Evolutionary conservation across 202 grass and related monocot genomes (phyloP).

Genomic region (Schoenoplectus triqueter): DNA sequence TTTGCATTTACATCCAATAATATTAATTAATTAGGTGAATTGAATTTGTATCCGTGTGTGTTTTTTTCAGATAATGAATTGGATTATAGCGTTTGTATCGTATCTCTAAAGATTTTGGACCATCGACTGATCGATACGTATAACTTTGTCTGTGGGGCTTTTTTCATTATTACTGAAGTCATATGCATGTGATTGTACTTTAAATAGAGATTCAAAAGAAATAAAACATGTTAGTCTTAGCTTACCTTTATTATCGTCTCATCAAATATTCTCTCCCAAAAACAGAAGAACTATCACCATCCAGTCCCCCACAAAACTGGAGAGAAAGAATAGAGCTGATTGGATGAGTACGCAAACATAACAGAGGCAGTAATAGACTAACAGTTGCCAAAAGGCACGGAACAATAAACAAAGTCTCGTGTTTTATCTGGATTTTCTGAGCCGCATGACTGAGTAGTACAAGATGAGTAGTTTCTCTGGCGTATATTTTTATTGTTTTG

Average conservation of each 20-base stretch:
- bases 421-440: not conserved
- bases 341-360: not conserved
- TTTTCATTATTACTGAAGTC: constrained; percentile 32
- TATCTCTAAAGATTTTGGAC: not conserved
- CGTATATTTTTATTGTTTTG: not conserved
- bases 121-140: not conserved
- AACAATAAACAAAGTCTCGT: not conserved
- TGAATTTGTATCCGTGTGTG: not conserved
- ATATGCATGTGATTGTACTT: constrained; percentile 26
- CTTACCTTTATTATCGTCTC: not conserved
- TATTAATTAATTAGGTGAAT: not conserved
- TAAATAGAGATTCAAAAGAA: constrained; percentile 7
- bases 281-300: constrained; percentile 3
- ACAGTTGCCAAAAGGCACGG: not conserved
- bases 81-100: not conserved
- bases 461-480: not conserved
- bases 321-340: not conserved
- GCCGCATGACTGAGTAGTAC: not conserved
- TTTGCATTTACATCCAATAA: not conserved
- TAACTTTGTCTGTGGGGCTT: constrained; percentile 30
- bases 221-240: not conserved
- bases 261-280: not conserved
- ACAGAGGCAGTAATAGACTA: not conserved
- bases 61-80: not conserved
- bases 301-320: not conserved